Base-by-base conservation (phyloP, 805 yeast genomes). In the Yamadazyma endophytica region DNA sequence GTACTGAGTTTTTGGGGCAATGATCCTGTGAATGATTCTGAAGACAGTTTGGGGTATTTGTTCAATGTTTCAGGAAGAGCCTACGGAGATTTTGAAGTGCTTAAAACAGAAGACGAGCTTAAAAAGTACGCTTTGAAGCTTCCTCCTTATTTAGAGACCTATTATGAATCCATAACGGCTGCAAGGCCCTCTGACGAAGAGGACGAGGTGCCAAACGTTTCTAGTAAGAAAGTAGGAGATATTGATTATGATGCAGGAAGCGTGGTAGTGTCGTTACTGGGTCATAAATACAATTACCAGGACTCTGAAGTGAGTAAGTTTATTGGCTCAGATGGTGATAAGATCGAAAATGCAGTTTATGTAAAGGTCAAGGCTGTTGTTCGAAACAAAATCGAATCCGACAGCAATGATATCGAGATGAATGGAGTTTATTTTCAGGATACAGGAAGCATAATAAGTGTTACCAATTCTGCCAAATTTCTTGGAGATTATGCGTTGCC, bases 371-470 rank as follows among this genome's bases (percentile, higher is more conserved):
- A 34, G 4, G 18, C 68, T 3, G 40, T 32, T 14, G 19, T 73
- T 8, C 50, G 48, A 15, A 80, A 79, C 49, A 34, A 46, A 13
- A 56, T 58, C 3, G 84, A 80, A 39, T 47, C 58, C 6, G 68
- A 75, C 19, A 64, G 59, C 33, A 77, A 79, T 47, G 48, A 52
- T 1, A 42, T 87, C 13, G 61, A 64, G 4, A 57, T 84, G 8
- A 57, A 59, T 15, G 89, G 88, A 0, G 67, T 79, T 2, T 82
- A 81, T 50, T 85, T 80, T 47, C 79, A 82, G 39, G 66, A 70
- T 13, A 58, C 75, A 1, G 94, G 94, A 1, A 64, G 82, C 31
- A 50, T 83, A 4, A 59, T 83, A 11, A 67, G 79, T 0, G 48
- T 73, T 13, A 70, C 87, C 1, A 61, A 68, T 21, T 71, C 87